These are phyloP conservation scores for Forsythia suspensa DNA, from an alignment of 257 asterid genomes.

Conservation along the genomic window DNA sequence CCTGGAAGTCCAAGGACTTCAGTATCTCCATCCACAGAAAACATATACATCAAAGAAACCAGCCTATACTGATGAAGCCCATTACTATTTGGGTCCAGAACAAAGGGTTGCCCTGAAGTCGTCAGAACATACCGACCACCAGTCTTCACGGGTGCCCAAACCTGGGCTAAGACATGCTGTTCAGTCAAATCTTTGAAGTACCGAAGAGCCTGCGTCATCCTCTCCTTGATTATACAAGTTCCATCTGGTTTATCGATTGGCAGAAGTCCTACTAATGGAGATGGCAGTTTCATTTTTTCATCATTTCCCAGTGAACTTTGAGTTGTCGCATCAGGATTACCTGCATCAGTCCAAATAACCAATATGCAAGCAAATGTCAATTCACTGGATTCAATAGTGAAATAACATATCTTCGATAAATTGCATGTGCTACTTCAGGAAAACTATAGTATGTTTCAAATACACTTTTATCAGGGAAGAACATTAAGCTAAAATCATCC, in stretches of 20 bases:
- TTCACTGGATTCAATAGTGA: background rate
- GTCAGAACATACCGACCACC: constrained; percentile 77
- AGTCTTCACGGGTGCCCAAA: constrained; percentile 90
- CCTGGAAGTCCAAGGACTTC: constrained; percentile 84
- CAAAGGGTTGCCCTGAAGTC: constrained; percentile 87
- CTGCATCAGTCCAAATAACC: constrained; percentile 36
- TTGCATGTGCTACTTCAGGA: background rate
- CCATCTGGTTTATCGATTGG: constrained; percentile 63
- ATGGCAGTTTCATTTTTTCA: constrained; percentile 52
- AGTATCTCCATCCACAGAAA: constrained; percentile 69
- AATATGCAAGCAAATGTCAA: constrained; percentile 5
- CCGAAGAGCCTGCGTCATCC: constrained; percentile 87
- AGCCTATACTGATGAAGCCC: constrained; percentile 91
- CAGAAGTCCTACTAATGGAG: constrained; percentile 46
- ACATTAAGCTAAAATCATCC: too few relatives aligned
- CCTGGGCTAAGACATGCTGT: constrained; percentile 85
- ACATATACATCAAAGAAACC: constrained; percentile 70
- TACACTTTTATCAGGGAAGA: background rate
- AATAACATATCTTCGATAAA: background rate
- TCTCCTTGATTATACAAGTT: constrained; percentile 79
- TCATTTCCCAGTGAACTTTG: constrained; percentile 45
- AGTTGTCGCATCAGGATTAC: constrained; percentile 40
- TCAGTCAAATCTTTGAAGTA: constrained; percentile 77
- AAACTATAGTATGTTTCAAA: constrained; percentile 11
- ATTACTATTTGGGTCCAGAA: constrained; percentile 73